Evolutionary conservation across 1,284 basidiomycete genomes (phyloP).

Genomic region (Afroboletus lepidellus): DNA sequence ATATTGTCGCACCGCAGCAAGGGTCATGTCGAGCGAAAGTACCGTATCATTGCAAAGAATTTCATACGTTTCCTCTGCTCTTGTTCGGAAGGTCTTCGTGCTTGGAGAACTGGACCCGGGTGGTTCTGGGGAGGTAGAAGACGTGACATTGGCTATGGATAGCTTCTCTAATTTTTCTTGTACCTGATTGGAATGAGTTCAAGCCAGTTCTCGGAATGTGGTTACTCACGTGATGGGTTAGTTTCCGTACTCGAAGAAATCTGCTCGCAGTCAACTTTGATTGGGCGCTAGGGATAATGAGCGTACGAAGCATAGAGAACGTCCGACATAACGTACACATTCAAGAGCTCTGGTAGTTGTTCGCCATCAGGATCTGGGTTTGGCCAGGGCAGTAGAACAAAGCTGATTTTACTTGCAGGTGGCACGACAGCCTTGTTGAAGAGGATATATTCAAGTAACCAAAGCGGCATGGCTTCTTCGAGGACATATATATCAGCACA

Average conservation of each 20-base stretch:
- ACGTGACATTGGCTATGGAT: slow-evolving; percentile 18
- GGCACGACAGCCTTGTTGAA: slow-evolving; percentile 56
- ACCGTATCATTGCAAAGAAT: slow-evolving; percentile 83
- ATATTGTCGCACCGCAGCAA: slow-evolving; percentile 86
- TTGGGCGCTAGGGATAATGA: slow-evolving; percentile 50
- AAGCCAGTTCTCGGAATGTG: not conserved
- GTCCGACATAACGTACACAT: slow-evolving; percentile 30
- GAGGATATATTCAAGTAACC: slow-evolving; percentile 88
- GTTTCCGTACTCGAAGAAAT: slow-evolving; percentile 82
- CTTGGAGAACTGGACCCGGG: slow-evolving; percentile 34
- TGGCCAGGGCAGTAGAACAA: slow-evolving; percentile 81
- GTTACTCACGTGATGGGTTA: slow-evolving; percentile 72
- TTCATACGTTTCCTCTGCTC: slow-evolving; percentile 80
- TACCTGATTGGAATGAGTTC: slow-evolving; percentile 47
- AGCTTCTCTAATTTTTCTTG: slow-evolving; percentile 83
- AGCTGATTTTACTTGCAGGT: slow-evolving; percentile 74
- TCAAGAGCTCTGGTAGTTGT: slow-evolving; percentile 71
- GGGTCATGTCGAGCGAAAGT: slow-evolving; percentile 82
- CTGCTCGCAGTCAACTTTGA: slow-evolving; percentile 87
- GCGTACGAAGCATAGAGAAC: slow-evolving; percentile 6
- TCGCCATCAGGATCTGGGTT: slow-evolving; percentile 53
- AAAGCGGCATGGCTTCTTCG: slow-evolving; percentile 81
- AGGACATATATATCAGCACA: slow-evolving; percentile 65
- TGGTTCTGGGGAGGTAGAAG: slow-evolving; percentile 39
- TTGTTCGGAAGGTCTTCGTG: slow-evolving; percentile 27